Conservation (phyloP, 2,329 filamentous ascomycete species). For the Neoarthrinium moseri region DNA sequence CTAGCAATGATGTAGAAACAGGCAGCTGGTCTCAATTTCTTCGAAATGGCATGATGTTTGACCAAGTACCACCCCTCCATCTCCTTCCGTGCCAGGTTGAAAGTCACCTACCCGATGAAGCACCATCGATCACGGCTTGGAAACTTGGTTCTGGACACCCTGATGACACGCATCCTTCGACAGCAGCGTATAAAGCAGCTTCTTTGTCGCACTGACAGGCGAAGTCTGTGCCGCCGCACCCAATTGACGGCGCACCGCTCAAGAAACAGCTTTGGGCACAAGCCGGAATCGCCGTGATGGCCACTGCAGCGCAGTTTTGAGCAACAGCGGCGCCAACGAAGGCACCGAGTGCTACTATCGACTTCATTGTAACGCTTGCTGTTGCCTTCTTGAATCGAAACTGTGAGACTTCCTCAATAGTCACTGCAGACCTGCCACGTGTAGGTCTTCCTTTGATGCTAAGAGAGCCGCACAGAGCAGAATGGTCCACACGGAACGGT, state of each 20-base stretch:
- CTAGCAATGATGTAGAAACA: background rate
- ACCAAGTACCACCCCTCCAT: background rate
- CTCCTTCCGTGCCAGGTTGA: background rate
- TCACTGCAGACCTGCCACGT: background rate
- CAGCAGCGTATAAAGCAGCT: conserved; percentile 26
- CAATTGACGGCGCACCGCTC: conserved; percentile 24
- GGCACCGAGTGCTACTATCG: background rate
- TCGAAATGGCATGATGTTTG: background rate
- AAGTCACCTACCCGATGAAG: conserved; percentile 20
- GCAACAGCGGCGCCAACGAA: conserved; percentile 2
- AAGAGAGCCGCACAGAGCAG: background rate
- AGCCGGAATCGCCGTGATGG: conserved; percentile 19
- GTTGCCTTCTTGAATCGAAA: background rate
- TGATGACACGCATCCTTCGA: conserved; percentile 29
- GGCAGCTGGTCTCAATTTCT: background rate
- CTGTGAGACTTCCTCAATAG: background rate
- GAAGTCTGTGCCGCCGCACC: conserved; percentile 29
- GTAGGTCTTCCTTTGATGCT: background rate
- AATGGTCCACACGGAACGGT: background rate
- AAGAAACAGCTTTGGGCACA: conserved; percentile 32
- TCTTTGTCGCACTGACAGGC: conserved; percentile 29
- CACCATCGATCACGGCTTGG: conserved; percentile 30
- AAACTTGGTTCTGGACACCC: conserved; percentile 22
- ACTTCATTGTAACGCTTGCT: conserved; percentile 1
- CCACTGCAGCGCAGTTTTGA: conserved; percentile 10